Evolutionary conservation across 257 asterid genomes (phyloP), one percentile per base, ranked within the genome.

Genomic region (Primulina huaijiensis): DNA sequence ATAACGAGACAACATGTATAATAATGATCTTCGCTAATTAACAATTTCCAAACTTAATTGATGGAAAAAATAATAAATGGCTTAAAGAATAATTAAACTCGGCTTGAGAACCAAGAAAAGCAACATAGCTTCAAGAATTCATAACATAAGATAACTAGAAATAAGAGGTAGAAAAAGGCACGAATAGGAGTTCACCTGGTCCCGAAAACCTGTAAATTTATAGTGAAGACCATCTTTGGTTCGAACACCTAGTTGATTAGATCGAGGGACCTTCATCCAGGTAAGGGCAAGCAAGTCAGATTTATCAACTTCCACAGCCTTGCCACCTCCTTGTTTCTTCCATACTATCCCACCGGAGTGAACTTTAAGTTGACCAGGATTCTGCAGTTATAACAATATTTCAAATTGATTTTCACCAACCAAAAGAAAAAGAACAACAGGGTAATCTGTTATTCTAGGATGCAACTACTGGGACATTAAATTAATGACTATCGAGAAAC

Each of bases 251-350:
- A 94, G 97, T 79, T 94, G 97, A 78, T 94, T 85, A 57, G 88
- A 74, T 64, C 97, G 84, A 30, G 97, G 97, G 70, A 94, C 91
- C 80, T 94, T 94, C 97, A 91, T 89, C 97, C 99, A 91, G 21
- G 93, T 76, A 57, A 94, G 89, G 68, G 88, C 80, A 68, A 86
- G 75, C 69, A 91, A 61, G 50, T 89, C 96, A 4, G 92, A 80
- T 75, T 85, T 94, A 71, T 94, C 97, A 69, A 94, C 96, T 72
- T 94, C 97, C 67, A 91, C 93, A 5, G 93, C 86, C 83, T 89
- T 94, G 67, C 96, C 97, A 62, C 97, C 99, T 1, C 97, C 97
- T 76, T 77, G 95, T 80, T 94, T 94, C 90, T 88, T 94, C 99
- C 99, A 94, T 75, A 78, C 60, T 72, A 94, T 73, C 60, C 99